Conservation (phyloP, 1,284 basidiomycete species). For the Pterula multifida region DNA sequence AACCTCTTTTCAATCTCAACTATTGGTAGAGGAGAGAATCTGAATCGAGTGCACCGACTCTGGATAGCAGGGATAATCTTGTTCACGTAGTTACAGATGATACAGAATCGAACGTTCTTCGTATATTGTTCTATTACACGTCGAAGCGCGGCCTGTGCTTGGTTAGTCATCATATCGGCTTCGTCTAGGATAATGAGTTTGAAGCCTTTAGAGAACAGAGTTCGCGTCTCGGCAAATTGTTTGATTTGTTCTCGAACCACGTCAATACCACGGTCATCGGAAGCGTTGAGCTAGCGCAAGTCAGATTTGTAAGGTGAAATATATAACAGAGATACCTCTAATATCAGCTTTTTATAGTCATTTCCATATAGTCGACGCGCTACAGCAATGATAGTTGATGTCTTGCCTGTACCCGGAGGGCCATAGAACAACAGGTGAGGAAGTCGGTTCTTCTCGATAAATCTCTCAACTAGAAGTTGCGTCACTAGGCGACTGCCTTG, state of each 20-base stretch:
- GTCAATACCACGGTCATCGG: slow-evolving; percentile 96
- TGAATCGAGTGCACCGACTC: slow-evolving; percentile 94
- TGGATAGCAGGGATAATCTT: slow-evolving; percentile 98
- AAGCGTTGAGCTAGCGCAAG: slow-evolving; percentile 75
- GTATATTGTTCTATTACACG: slow-evolving; percentile 99
- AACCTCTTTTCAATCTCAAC: slow-evolving; percentile 79
- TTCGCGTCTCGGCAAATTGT: slow-evolving; percentile 94
- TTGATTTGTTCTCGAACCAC: slow-evolving; percentile 99
- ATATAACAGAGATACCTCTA: slow-evolving; percentile 54
- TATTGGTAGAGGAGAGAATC: slow-evolving; percentile 91
- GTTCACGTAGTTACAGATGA: slow-evolving; percentile 99
- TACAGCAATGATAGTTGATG: slow-evolving; percentile 94
- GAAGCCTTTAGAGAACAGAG: slow-evolving; percentile 84
- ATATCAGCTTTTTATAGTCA: slow-evolving; percentile 79
- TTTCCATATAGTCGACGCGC: slow-evolving; percentile 87
- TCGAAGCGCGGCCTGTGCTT: slow-evolving; percentile 91
- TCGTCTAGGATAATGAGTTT: slow-evolving; percentile 98
- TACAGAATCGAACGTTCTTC: slow-evolving; percentile 97
- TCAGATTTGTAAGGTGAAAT: not conserved
- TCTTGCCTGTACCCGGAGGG: slow-evolving; percentile 96
- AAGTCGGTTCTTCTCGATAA: slow-evolving; percentile 89
- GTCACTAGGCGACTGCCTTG: not conserved
- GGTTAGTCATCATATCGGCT: slow-evolving; percentile 99
- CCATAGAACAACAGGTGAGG: slow-evolving; percentile 97
- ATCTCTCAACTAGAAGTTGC: slow-evolving; percentile 75